Conservation (phyloP, 2,329 filamentous ascomycete species). For the Aschersonia sp. region DNA sequence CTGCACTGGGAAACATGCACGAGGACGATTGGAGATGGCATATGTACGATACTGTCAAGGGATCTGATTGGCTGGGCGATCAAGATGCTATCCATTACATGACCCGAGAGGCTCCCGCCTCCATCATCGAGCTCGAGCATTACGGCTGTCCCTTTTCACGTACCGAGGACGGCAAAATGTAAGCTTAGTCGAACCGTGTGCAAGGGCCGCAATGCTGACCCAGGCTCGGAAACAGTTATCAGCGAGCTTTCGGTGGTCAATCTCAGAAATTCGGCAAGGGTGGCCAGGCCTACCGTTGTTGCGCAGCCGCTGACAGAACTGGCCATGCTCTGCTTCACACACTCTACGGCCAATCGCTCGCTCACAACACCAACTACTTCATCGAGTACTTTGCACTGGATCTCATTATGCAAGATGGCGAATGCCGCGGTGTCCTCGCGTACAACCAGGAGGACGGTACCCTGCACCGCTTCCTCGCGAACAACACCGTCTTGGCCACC, state of each 20-base stretch:
- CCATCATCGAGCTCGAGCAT: slow-evolving; percentile 89
- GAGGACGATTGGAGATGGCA: slow-evolving; percentile 98
- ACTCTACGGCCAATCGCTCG: slow-evolving; percentile 90
- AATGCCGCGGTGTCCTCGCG: slow-evolving; percentile 90
- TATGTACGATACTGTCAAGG: slow-evolving; percentile 98
- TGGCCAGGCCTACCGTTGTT: slow-evolving; percentile 95
- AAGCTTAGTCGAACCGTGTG: slow-evolving; percentile 16
- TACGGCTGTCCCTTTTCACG: slow-evolving; percentile 94
- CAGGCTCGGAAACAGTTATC: slow-evolving; percentile 46
- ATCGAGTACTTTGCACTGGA: slow-evolving; percentile 98
- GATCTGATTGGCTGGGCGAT: slow-evolving; percentile 92
- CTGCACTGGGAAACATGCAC: slow-evolving; percentile 89
- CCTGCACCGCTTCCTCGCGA: slow-evolving; percentile 87
- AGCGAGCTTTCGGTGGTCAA: slow-evolving; percentile 96
- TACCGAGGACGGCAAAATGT: slow-evolving; percentile 94
- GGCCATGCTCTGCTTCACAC: slow-evolving; percentile 97
- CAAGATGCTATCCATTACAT: slow-evolving; percentile 98
- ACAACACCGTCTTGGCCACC: slow-evolving; percentile 93
- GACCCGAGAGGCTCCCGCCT: slow-evolving; percentile 84
- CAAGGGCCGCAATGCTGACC: neutral
- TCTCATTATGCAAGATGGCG: slow-evolving; percentile 92
- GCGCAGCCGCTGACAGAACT: slow-evolving; percentile 89
- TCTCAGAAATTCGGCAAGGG: slow-evolving; percentile 92
- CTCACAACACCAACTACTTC: slow-evolving; percentile 99
- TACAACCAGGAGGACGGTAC: slow-evolving; percentile 99